A percentile compares a stretch with the other conserved stretches of the same genome.
Evolutionary conservation across 108 stramenopile genomes (phyloP).

Genomic region (Epithemia pelagica): DNA sequence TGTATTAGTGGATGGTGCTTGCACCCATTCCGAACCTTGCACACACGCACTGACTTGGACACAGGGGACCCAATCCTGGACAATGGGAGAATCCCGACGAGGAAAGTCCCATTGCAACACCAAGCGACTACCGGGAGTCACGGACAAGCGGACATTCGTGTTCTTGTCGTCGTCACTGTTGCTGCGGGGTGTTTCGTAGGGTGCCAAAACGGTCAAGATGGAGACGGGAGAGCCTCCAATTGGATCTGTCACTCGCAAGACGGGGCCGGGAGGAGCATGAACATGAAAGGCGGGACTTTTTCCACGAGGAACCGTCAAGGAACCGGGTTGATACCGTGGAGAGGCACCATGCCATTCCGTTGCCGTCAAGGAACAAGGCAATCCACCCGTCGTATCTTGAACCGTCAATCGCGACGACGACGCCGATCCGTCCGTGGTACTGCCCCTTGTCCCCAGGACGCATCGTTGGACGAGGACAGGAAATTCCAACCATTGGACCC

Average conservation of each 20-base stretch:
- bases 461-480: neutral
- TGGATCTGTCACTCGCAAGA: constrained; percentile 29
- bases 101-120: constrained; percentile 48
- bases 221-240: constrained; percentile 26
- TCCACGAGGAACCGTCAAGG: constrained; percentile 25
- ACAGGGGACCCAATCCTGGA: constrained; percentile 30
- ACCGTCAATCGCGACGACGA: constrained; percentile 24
- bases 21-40: constrained; percentile 46
- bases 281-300: constrained; percentile 13
- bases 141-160: neutral
- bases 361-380: constrained; percentile 38
- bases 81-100: neutral
- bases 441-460: neutral
- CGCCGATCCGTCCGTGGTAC: no score
- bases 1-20: no score
- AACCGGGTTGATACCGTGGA: constrained; percentile 11
- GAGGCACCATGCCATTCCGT: constrained; percentile 33
- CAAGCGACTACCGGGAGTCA: constrained; percentile 31
- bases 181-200: neutral
- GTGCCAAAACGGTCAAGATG: constrained; percentile 23
- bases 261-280: constrained; percentile 14
- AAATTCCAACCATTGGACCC: neutral
- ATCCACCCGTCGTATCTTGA: constrained; percentile 20
- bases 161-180: neutral
- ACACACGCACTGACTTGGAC: constrained; percentile 45